Base-by-base conservation (phyloP, 148 eudicot genomes). In the Polygonum maritimum region DNA sequence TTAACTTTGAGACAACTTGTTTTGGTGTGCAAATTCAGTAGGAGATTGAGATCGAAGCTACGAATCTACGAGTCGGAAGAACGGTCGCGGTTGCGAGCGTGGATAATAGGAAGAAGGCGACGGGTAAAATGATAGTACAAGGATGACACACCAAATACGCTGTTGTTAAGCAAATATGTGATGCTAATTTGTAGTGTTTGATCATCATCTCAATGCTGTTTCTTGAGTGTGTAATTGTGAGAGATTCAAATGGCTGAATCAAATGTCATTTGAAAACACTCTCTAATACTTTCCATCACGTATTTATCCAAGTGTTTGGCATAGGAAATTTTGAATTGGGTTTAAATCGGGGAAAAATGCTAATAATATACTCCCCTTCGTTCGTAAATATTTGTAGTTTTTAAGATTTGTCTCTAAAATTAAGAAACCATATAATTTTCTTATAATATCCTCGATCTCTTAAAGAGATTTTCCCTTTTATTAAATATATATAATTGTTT, bases 101-200 rank as follows among this genome's bases (percentile, higher is more conserved):
- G 11, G 97, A 92, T 41, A 69, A 91, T 16, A 86, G 89, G 80
- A 94, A 90, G 83, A 94, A 91, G 76, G 82, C 77, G 62, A 88
- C 88, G 7, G 97, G 98, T 26, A 90, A 88, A 78, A 86, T 90
- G 62, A 78, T 94, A 79, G 98, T 95, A 58, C 97, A 85, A 48
- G 98, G 98, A 36, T 91, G 97, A 21, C 98, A 94, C 83, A 91
- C 98, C 76, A 94, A 94, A 83, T 94, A 90, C 83, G 85, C 91
- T 74, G 89, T 83, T 45, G 81, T 1, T 84, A 72, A 91, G 98
- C 85, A 94, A 71, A 44, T 44, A n/a, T 71, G 74, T 71, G 19
- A 71, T 26, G 44, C 15, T 58, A 18, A 55, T 5, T 55, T 18
- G 2, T 7, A 7, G 69, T 11, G 18, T 63, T 33, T 12, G 40